Evolutionary conservation across 2,329 filamentous ascomycete genomes (phyloP), one percentile per base, ranked within the genome.

Genomic region (Colletotrichum plurivorum): DNA sequence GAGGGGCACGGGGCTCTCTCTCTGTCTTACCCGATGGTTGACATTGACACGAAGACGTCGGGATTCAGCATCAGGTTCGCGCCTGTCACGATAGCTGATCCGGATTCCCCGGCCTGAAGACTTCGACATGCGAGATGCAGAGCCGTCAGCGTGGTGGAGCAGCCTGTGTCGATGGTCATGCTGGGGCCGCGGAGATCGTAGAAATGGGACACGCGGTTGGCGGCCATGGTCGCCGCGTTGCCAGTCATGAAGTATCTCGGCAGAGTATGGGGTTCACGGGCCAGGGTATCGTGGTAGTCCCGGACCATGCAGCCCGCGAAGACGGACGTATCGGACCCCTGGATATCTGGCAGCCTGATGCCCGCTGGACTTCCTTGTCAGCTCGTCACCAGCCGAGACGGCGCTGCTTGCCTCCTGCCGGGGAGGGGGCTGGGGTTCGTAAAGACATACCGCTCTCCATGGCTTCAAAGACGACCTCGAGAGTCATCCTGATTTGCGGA

Each of bases 81-180:
- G 13, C 73, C 76, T 22, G 49, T 61, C 10, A 69, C 70, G 16
- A 76, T 55, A 3, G 76, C 70, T 69, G 74, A 72, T 56, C 71
- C 59, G 2, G 72, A 71, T 41, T 76, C 74, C 6, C 75, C 74
- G 1, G 73, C 67, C 31, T 71, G 70, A 22, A 77, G 56, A 51
- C 71, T 74, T 39, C 72, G 71, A 22, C 27, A 72, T 66, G 80
- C 85, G 58, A 82, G 76, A 69, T 87, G 82, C 0, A 87, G 73
- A 0, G 83, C 84, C 1, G 84, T 78, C 1, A 87, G 74, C 54
- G 80, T 82, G n/a, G 81, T 80, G 0, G 84, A 86, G 70, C 85
- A 88, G 1, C 83, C 85, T 0, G 85, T 87, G 67, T 87, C 84
- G 4, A 87, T 76, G 1, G 84, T 84, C 73, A 85, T 77, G 48